Conservation (phyloP, 345 rosid species). For the Salix suchowensis region DNA sequence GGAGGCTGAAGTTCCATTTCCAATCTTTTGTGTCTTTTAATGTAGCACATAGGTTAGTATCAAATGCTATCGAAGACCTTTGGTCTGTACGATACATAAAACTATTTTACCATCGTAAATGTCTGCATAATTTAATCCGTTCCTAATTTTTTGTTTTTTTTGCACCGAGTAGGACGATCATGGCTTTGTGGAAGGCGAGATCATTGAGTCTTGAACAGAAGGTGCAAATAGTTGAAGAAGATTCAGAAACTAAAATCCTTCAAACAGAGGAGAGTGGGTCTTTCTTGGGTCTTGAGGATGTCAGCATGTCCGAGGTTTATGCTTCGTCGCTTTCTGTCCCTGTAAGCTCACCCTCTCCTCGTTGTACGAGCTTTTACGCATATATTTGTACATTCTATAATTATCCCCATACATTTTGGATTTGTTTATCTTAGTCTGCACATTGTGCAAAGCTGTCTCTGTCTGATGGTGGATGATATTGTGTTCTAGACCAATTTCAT, state of each 20-base stretch:
- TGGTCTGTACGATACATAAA: neutral
- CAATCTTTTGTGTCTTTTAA: constrained; percentile 93
- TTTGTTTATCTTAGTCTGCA: neutral
- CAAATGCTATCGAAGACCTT: neutral
- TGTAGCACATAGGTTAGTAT: constrained; percentile 73
- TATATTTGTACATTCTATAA: neutral
- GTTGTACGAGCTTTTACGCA: neutral
- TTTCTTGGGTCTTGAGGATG: constrained; percentile 84
- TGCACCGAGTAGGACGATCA: constrained; percentile 62
- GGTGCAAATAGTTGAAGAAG: constrained; percentile 84
- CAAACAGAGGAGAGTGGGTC: constrained; percentile 73
- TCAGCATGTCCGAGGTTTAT: constrained; percentile 70
- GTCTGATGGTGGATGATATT: constrained; percentile 8
- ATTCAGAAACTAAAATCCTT: constrained; percentile 66
- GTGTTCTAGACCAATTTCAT: constrained; percentile 54
- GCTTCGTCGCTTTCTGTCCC: constrained; percentile 55
- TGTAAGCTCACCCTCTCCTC: constrained; percentile 41
- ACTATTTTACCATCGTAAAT: neutral
- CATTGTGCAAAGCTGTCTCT: neutral
- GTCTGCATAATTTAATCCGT: neutral
- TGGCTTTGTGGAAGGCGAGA: constrained; percentile 95
- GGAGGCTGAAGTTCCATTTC: constrained; percentile 88
- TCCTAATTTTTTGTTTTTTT: neutral
- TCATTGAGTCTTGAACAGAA: constrained; percentile 92
- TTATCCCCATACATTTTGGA: neutral